Base-by-base conservation (phyloP, 257 asterid species). In the Nicotiana obtusifolia region DNA sequence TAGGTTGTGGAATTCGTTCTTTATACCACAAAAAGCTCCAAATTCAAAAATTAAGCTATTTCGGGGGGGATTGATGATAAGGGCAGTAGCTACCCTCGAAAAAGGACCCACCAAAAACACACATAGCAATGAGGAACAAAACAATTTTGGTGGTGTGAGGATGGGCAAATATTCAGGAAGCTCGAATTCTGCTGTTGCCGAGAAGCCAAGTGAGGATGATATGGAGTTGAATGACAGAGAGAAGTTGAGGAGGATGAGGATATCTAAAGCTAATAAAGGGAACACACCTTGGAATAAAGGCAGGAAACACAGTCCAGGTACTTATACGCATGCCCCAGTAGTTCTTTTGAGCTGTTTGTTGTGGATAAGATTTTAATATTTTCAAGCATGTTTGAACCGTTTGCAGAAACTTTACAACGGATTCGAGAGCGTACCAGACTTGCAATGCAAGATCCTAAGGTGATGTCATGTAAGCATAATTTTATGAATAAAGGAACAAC, bases 391-490 rank as follows among this genome's bases (percentile, higher is more conserved):
- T 84, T 78, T 75, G 60, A 24, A 83, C 67, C 59, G 24, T 80
- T 47, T 90, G 89, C 97, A 96, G 99, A 92, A 87, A 96, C 99
- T 60, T 68, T 92, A 60, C 90, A 83, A 90, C 85, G 85, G 91
- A 96, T 96, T 77, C 90, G 84, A 89, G 98, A 94, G 87, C 90
- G 91, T 87, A 94, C 99, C 47, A 89, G 88, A 86, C 89, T 94
- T 85, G 99, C 99, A 56, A 95, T 95, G 99, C 97, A 91, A 92
- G 91, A 94, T 85, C 99, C 99, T 91, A 94, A 95, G 97, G 99
- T 94, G 99, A 95, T 88, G 97, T 92, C 93, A 94, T 91, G 97
- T 92, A 91, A 89, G 93, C 84, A 85, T 82, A 49, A 83, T 85
- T 85, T 79, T 33, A 53, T 24, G 35, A 44, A 22, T 67, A n/a